Evolutionary conservation across 805 yeast genomes (phyloP).

Genomic region (Pichia phayaonensis): DNA sequence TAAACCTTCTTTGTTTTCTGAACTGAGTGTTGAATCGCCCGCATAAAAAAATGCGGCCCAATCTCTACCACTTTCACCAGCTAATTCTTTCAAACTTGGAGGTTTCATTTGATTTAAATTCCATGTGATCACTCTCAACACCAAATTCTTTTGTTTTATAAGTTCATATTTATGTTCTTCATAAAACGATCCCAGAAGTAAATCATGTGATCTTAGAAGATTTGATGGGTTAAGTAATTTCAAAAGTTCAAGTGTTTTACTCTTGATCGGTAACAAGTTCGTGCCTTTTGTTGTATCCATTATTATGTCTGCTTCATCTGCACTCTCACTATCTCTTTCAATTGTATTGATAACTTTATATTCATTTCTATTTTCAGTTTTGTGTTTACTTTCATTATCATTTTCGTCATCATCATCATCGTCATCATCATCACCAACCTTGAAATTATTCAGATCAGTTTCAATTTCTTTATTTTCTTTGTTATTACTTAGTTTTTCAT

Average conservation of each 20-base stretch:
- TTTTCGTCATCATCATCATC: background rate
- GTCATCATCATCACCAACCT: background rate
- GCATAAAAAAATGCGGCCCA: conserved; percentile 11
- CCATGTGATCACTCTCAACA: conserved; percentile 31
- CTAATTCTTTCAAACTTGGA: conserved; percentile 2
- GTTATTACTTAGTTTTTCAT: background rate
- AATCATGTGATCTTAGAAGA: conserved; percentile 16
- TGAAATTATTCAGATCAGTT: background rate
- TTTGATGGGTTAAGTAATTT: conserved; percentile 23
- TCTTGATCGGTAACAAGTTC: background rate
- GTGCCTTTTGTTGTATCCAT: background rate
- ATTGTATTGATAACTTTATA: background rate
- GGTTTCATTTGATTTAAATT: conserved; percentile 27
- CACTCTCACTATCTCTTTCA: background rate
- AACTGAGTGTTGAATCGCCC: conserved; percentile 1
- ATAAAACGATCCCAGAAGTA: conserved; percentile 9
- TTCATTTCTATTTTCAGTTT: too few species aligned
- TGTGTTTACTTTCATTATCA: background rate
- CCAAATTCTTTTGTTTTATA: conserved; percentile 2
- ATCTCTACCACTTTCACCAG: conserved; percentile 7
- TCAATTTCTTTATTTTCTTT: background rate
- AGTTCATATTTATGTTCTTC: conserved; percentile 6
- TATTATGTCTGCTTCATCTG: background rate
- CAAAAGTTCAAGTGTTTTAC: conserved; percentile 14
- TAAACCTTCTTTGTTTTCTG: conserved; percentile 2